A percentile compares a stretch with the other conserved stretches of the same genome.
These are phyloP conservation scores for Pichia sp. DNA, from an alignment of 1,139 yeast species.

Conservation along the genomic window DNA sequence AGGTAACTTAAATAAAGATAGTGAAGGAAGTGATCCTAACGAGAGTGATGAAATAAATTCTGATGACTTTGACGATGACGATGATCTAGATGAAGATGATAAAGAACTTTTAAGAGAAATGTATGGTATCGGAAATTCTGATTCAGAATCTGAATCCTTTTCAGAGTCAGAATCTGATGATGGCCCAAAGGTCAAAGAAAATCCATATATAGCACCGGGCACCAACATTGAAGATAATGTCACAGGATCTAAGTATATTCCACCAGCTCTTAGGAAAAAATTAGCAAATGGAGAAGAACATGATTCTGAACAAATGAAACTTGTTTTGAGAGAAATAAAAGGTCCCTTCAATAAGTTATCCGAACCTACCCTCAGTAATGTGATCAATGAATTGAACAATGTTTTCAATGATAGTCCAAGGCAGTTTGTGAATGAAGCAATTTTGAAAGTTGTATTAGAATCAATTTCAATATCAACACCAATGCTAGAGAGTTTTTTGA, in stretches of 20 bases:
- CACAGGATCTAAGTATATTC: conserved; percentile 45
- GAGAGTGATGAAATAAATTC: conserved; percentile 29
- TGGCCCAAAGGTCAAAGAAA: conserved; percentile 44
- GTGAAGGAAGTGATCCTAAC: neutral
- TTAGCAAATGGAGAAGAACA: conserved; percentile 28
- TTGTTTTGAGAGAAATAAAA: conserved; percentile 55
- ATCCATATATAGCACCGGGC: conserved; percentile 79
- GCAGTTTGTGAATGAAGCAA: conserved; percentile 62
- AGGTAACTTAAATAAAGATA: neutral
- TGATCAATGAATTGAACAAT: conserved; percentile 59
- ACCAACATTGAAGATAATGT: conserved; percentile 14
- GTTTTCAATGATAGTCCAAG: conserved; percentile 65
- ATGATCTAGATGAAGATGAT: conserved; percentile 41
- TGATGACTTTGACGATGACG: conserved; percentile 40
- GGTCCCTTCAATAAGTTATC: conserved; percentile 82
- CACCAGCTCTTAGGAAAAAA: conserved; percentile 68
- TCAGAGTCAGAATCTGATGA: conserved; percentile 14
- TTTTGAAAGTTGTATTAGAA: conserved; percentile 57
- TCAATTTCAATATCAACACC: conserved; percentile 62
- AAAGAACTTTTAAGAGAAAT: conserved; percentile 33
- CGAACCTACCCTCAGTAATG: conserved; percentile 70
- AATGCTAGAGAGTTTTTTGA: conserved; percentile 69
- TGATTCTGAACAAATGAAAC: conserved; percentile 42
- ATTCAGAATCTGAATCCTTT: conserved; percentile 24
- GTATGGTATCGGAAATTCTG: conserved; percentile 31